Evolutionary conservation across 2,329 filamentous ascomycete species (phyloP), one percentile per base, ranked within the genome.

Genomic region (Drechslerella dactyloides): DNA sequence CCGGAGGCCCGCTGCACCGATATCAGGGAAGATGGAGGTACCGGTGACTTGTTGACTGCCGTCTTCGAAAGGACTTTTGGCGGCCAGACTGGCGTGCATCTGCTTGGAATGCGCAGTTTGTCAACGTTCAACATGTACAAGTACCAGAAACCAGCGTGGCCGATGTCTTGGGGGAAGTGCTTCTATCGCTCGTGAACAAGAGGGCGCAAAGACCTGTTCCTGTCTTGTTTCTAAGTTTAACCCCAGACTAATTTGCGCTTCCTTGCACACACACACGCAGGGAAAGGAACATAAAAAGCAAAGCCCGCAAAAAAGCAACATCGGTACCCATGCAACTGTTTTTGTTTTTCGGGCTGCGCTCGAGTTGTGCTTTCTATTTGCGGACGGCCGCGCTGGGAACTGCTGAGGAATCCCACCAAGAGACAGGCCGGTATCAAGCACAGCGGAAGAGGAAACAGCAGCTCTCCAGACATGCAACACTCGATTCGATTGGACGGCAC

Each of bases 171-270:
- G 48, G 58, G 60, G 60, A 56, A 59, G 54, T 13, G 57, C 64
- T 64, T 64, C 66, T 59, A 58, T 64, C 59, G 54, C 40, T 61
- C 60, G 44, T 65, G 60, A 64, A 48, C 44, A 10, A 17, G 37
- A 64, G 66, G 59, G 66, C 59, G 66, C 60, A 65, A 72, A 65
- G 48, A 61, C 55, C 59, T 64, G 66, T 70, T 70, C 66, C 68
- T 65, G 60, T 65, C 51, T 35, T 72, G 68, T 72, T 72, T 72
- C 68, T 72, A 72, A 72, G 68, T 72, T 64, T 72, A 72, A 72
- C 68, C 68, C 68, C 68, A 72, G 60, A 61, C 54, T 57, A 72
- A 72, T 72, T 72, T 72, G 68, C 68, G 52, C 68, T 72, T 72
- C 68, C 68, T 72, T 72, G 68, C 68, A 65, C 50, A 53, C 44